Evolutionary conservation across 2,329 filamentous ascomycete species (phyloP).

Genomic region (Raffaelea deltoideospora): DNA sequence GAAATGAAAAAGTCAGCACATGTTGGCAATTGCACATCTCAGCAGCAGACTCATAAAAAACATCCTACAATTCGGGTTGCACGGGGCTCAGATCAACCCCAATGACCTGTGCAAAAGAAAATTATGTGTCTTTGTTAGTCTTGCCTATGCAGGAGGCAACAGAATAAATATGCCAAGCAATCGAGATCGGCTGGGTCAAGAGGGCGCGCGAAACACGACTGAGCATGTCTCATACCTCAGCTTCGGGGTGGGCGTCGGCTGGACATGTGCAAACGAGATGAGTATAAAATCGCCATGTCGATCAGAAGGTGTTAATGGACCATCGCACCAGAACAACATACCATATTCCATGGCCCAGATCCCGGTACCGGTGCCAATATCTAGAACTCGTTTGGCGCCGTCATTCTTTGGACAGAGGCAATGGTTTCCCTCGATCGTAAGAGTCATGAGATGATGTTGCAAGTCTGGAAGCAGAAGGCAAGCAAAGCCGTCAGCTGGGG

Average conservation of each 20-base stretch:
- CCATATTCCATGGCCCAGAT: conserved; percentile 13
- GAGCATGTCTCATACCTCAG: conserved; percentile 5
- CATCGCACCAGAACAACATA: not conserved
- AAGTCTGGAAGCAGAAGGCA: conserved; percentile 5
- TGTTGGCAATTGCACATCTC: no score
- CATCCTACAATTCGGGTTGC: conserved; percentile 10
- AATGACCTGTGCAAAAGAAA: conserved; percentile 6
- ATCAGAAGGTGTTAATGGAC: not conserved
- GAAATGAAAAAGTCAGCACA: not conserved
- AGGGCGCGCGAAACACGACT: not conserved
- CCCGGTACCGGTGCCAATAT: conserved; percentile 11
- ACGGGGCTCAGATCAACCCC: conserved; percentile 12
- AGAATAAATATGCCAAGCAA: not conserved
- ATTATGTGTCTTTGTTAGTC: no score
- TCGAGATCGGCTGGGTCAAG: not conserved
- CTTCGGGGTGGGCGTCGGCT: conserved; percentile 11
- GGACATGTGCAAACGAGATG: not conserved
- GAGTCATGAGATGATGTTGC: conserved; percentile 8
- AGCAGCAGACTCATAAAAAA: not conserved
- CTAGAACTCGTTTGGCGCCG: conserved; percentile 8
- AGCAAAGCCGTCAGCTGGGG: not conserved
- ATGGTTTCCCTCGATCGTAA: conserved; percentile 9
- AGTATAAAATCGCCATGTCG: no score
- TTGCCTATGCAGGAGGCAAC: not conserved
- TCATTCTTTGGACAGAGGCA: conserved; percentile 10